These are phyloP conservation scores for Lepidium africanum DNA, from an alignment of 345 rosid genomes.

Conservation along the genomic window DNA sequence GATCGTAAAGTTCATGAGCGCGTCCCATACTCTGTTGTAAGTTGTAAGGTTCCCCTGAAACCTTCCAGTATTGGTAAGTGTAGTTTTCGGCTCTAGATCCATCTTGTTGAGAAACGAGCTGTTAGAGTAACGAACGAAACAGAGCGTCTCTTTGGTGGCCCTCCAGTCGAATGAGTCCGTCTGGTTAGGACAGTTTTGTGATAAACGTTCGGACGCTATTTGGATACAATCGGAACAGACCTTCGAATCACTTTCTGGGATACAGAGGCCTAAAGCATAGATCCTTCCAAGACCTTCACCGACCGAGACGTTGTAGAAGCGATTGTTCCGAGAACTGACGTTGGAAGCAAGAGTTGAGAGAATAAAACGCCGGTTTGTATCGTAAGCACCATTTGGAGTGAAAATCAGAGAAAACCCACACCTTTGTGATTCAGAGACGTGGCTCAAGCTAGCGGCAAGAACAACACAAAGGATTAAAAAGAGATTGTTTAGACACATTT, in stretches of 20 bases:
- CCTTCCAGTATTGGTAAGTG: background rate
- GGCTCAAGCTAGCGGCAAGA: background rate
- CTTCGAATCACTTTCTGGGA: background rate
- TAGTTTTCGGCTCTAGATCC: background rate
- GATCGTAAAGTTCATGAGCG: background rate
- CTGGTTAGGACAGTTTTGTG: conserved; percentile 10
- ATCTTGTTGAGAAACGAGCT: background rate
- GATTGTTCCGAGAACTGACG: background rate
- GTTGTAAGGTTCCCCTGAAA: background rate
- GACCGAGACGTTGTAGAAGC: background rate
- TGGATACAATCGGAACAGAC: background rate
- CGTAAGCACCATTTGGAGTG: background rate
- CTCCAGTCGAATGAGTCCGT: background rate
- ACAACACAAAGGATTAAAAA: background rate
- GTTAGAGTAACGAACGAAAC: conserved; percentile 35
- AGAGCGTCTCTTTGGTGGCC: background rate
- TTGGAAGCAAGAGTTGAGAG: background rate
- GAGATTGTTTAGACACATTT: background rate
- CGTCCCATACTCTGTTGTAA: background rate
- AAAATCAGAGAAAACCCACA: background rate
- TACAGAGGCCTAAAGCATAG: background rate
- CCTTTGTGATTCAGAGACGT: background rate
- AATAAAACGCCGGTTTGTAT: background rate
- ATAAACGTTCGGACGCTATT: background rate
- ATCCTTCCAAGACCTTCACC: background rate